A percentile compares a stretch with the other conserved stretches of the same genome.
phyloP scores from a whole-genome alignment of 208 protist species.

The Trypanosoma vivax region DNA sequence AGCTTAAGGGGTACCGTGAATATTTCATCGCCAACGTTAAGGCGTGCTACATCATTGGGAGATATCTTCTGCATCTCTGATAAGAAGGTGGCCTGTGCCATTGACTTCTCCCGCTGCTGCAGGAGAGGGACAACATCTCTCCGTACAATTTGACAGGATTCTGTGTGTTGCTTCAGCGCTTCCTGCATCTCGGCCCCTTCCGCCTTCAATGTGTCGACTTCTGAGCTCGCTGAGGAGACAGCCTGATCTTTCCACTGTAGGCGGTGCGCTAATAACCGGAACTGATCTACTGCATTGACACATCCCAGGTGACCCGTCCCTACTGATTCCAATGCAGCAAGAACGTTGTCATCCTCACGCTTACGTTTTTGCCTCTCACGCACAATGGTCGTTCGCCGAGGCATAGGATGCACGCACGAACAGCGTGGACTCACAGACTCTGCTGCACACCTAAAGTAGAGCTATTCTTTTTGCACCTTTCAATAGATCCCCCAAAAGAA shows the following conservation, averaged over 20 bases:
- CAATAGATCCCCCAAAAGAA: neutral
- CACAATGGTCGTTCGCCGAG: neutral
- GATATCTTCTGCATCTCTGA: constrained; percentile 4
- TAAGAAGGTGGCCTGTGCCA: neutral
- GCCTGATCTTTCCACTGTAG: neutral
- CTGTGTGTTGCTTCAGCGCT: constrained; percentile 12
- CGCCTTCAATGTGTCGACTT: neutral
- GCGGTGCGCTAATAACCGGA: too few relatives aligned
- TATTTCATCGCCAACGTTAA: constrained; percentile 78
- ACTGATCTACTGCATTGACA: constrained; percentile 3
- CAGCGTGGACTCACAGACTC: neutral
- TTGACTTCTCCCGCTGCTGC: constrained; percentile 13
- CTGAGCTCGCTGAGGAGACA: neutral
- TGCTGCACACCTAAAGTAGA: too few relatives aligned
- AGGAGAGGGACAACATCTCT: constrained; percentile 15
- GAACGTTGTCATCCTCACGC: neutral
- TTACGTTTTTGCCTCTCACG: constrained; percentile 11
- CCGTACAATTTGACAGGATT: constrained; percentile 10
- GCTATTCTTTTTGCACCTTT: neutral
- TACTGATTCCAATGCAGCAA: neutral
- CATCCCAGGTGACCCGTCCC: neutral
- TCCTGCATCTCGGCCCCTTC: constrained; percentile 7
- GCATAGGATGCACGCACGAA: constrained; percentile 1
- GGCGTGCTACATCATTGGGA: constrained; percentile 25
- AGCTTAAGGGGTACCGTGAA: constrained; percentile 68